These are phyloP conservation scores for Fraxinus dipetala DNA, from an alignment of 305 asterid species.

Conservation along the genomic window DNA sequence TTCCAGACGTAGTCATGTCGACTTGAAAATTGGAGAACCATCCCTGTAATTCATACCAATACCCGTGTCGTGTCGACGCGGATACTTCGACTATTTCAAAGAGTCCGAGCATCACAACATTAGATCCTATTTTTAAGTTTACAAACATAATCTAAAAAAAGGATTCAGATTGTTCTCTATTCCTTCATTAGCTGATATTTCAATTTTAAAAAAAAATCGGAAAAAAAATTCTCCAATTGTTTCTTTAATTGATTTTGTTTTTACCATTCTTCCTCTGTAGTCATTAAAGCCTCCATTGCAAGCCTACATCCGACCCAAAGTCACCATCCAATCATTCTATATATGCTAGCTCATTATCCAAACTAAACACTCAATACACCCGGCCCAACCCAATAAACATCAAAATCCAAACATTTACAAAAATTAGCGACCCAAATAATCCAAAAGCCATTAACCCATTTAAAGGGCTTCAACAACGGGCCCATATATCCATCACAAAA, in stretches of 20 bases:
- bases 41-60: too few relatives aligned
- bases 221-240: not conserved
- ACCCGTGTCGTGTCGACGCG: too few relatives aligned
- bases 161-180: not conserved
- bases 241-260: not conserved
- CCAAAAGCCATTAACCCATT: not conserved
- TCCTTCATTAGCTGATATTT: not conserved
- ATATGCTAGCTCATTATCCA: not conserved
- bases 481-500: too few relatives aligned
- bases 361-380: not conserved
- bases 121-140: not conserved
- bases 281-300: not conserved
- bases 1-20: too few relatives aligned
- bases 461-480: not conserved
- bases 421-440: not conserved
- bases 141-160: not conserved
- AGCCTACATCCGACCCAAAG: not conserved
- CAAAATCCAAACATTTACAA: not conserved
- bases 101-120: too few relatives aligned
- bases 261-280: not conserved
- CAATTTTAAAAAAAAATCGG: too few relatives aligned
- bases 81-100: too few relatives aligned
- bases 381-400: not conserved
- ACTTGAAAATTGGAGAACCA: too few relatives aligned
- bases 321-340: not conserved